phyloP scores from a whole-genome alignment of 2,329 filamentous ascomycete species.

The Aspergillus sp. region DNA sequence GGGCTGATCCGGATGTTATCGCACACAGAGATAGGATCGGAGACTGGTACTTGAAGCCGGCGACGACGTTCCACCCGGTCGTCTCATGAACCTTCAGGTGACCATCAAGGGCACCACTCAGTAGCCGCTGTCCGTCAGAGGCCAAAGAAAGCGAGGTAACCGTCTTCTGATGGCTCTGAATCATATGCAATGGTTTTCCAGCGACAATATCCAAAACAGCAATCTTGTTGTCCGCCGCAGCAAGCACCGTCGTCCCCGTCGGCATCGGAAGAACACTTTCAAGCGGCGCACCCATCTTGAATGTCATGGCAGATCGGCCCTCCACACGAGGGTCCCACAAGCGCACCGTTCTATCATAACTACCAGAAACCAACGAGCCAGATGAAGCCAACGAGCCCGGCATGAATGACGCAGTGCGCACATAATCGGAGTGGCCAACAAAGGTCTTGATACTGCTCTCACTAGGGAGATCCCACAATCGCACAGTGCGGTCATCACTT shows the following conservation, averaged over 20 bases:
- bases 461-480: slow-evolving; percentile 89
- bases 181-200: slow-evolving; percentile 79
- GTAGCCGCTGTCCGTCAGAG: slow-evolving; percentile 74
- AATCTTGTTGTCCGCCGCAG: slow-evolving; percentile 80
- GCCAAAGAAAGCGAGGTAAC: slow-evolving; percentile 84
- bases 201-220: slow-evolving; percentile 91
- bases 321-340: slow-evolving; percentile 86
- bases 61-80: slow-evolving; percentile 92
- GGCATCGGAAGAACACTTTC: slow-evolving; percentile 86
- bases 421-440: slow-evolving; percentile 87
- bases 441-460: slow-evolving; percentile 76
- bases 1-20: slow-evolving; percentile 64
- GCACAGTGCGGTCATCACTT: slow-evolving; percentile 88
- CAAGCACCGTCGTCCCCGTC: slow-evolving; percentile 81
- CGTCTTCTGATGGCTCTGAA: slow-evolving; percentile 96
- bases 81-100: slow-evolving; percentile 98
- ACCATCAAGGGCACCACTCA: slow-evolving; percentile 88
- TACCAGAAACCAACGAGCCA: slow-evolving; percentile 80
- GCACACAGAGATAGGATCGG: slow-evolving; percentile 84
- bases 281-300: slow-evolving; percentile 88
- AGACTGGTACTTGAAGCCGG: slow-evolving; percentile 87
- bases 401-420: slow-evolving; percentile 83
- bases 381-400: slow-evolving; percentile 61
- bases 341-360: slow-evolving; percentile 90
- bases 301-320: slow-evolving; percentile 75